Evolutionary conservation across 2,329 filamentous ascomycete genomes (phyloP), one percentile per base, ranked within the genome.

Genomic region (Cladosporium phlei): DNA sequence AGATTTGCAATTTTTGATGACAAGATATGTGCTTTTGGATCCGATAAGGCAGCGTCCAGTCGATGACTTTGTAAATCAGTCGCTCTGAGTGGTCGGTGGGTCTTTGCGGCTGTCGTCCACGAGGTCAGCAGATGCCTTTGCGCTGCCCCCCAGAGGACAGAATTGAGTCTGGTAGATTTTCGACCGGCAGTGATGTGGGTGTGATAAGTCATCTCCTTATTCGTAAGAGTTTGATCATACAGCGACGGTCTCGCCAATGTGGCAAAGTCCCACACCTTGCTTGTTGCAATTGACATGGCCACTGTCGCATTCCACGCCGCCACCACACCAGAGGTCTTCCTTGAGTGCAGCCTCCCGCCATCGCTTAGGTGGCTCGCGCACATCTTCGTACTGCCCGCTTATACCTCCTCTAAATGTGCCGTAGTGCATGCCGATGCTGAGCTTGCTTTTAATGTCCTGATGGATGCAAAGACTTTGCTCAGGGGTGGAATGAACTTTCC

Each of bases 351-450:
- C 67, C 38, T 67, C 65, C 51, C 60, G 67, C 68, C 71, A 77
- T 45, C 70, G 57, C 48, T 62, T 57, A 5, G 69, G 65, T 28
- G 73, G 73, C 52, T 73, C 72, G 3, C 67, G 66, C 1, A 76
- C 73, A 42, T 73, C 72, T 50, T 77, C 73, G 46, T 70, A 75
- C 6, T 69, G 64, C 10, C 60, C 66, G 32, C 66, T 71, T 3
- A 74, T 55, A 0, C 64, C 66, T 12, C 72, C 71, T 44, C 72
- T 54, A 1, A 76, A 66, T 0, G 73, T 75, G 0, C 73, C 73
- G 51, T 69, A 76, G 48, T 77, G 74, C 73, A 76, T 76, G 0
- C 70, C 73, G 20, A 77, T 66, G 24, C 70, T 74, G 52, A 67
- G 69, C 57, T 64, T 71, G 44, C 70, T 72, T 34, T 54, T 63